Base-by-base conservation (phyloP, 2,329 filamentous ascomycete genomes). In the Colletotrichum liaoningense region DNA sequence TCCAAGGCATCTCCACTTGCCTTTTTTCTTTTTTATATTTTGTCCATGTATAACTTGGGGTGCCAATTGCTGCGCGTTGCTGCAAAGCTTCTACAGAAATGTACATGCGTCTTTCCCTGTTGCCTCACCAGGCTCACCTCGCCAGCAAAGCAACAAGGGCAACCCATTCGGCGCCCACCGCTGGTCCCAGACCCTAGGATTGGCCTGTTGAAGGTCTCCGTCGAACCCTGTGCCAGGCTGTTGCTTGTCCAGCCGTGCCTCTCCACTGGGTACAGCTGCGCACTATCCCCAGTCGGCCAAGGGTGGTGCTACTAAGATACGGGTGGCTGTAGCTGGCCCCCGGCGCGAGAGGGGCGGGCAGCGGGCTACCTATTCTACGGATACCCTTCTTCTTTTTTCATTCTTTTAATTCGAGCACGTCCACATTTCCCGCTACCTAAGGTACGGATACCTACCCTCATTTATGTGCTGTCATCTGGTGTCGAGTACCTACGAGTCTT, bases 181-280 rank as follows among this genome's bases (percentile, higher is more conserved):
- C 65, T 49, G 28, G 57, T 65, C 69, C 58, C 57, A 60, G 63
- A 22, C 63, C n/a, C 33, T 35, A 22, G 38, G 68, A 71, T 71
- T 60, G 68, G 63, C 24, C 55, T 46, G 46, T 55, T 49, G 49
- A 24, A 67, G 49, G 62, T 24, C 63, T 58, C 65, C n/a, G 30
- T 35, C 55, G 52, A 46, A 9, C n/a, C 30, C 49, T 14, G 14
- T 58, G 28, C 59, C 70, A 69, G 70, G 70, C 59, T 42, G 30
- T 72, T 68, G 69, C 64, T 28, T 62, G 69, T 63, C 59, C 28
- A 69, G 58, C 33, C 52, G 66, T 49, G 63, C 28, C 35, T 49
- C 52, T 55, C 33, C 54, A 69, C 54, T 72, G 54, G 49, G 22
- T 46, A 69, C 65, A 63, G 42, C 22, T 60, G 68, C 35, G 38